A percentile compares a stretch with the other conserved stretches of the same genome.
Evolutionary conservation across 2,329 filamentous ascomycete species (phyloP).

Genomic region (Cladophialophora psammophila): DNA sequence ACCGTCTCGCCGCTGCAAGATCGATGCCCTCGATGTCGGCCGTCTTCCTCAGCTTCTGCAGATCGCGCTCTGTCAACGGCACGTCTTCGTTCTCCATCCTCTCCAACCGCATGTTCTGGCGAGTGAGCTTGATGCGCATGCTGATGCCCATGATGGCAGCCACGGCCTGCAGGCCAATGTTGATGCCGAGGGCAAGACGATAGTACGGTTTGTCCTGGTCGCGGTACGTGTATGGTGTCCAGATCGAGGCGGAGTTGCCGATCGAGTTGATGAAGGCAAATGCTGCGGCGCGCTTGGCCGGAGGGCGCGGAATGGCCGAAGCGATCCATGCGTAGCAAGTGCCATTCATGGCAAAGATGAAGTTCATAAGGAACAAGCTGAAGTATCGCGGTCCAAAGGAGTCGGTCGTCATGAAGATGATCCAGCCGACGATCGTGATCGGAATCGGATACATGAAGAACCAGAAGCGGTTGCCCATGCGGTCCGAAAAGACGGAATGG

Average conservation of each 20-base stretch:
- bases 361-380: conserved; percentile 61
- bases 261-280: conserved; percentile 64
- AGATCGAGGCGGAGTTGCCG: conserved; percentile 62
- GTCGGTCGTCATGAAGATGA: conserved; percentile 63
- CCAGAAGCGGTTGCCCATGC: conserved; percentile 58
- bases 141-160: conserved; percentile 47
- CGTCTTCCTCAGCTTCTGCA: conserved; percentile 57
- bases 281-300: conserved; percentile 63
- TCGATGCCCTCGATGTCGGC: conserved; percentile 61
- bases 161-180: conserved; percentile 51
- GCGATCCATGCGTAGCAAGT: conserved; percentile 61
- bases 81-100: conserved; percentile 59
- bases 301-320: conserved; percentile 59
- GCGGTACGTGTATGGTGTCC: conserved; percentile 59
- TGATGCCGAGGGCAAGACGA: conserved; percentile 51
- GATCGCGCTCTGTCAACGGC: conserved; percentile 56
- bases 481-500: conserved; percentile 57
- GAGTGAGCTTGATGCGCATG: conserved; percentile 50
- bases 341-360: conserved; percentile 64
- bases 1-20: conserved; percentile 55
- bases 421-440: conserved; percentile 59
- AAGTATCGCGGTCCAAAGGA: conserved; percentile 63
- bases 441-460: conserved; percentile 61
- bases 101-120: conserved; percentile 60
- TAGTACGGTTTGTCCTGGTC: conserved; percentile 50